Evolutionary conservation across 306 rosid species (phyloP), one percentile per base, ranked within the genome.

Genomic region (Malus sylvestris): DNA sequence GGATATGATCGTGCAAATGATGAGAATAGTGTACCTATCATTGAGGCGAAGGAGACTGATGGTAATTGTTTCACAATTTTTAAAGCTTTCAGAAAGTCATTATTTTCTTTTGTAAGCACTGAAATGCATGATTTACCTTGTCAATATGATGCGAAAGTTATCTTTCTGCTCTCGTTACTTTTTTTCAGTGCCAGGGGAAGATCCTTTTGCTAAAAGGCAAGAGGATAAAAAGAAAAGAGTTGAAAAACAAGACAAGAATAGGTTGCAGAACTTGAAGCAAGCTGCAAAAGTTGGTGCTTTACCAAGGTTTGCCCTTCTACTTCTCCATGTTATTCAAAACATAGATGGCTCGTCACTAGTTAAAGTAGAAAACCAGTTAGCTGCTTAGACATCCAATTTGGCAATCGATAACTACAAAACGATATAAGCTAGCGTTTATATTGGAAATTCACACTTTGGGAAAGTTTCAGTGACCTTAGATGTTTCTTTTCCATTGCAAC

Each of bases 1-100:
- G 99, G 99, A 10, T 95, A 95, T 81, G 96, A 95, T 72, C 97
- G 53, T 69, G 99, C 97, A 32, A 92, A 95, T 78, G 97, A 95
- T 69, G 99, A 92, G 80, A 91, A 89, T 15, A 80, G 84, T 72
- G 65, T 92, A 16, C 99, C 99, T 65, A 92, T 95, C 69, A 92
- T 92, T 44, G 97, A 90, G 86, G 99, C 97, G 22, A 95, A 95
- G 85, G 64, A 78, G 46, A 92, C 89, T 65, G 97, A 92, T 67
- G 97, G 99, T 95, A 92, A 86, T 4, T 23, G 6, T 4, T 53
- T 76, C 32, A 45, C 9, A 19, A 8, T 35, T 33, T 33, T n/a
- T 76, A 15, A 42, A 30, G 68, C 25, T 16, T 65, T 65, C 14
- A 11, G 29, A 40, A 62, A 62, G 67, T 62, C 20, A 61, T 61